phyloP scores from a whole-genome alignment of 78 protist species.

The Anaeramoeba flamelloides region DNA sequence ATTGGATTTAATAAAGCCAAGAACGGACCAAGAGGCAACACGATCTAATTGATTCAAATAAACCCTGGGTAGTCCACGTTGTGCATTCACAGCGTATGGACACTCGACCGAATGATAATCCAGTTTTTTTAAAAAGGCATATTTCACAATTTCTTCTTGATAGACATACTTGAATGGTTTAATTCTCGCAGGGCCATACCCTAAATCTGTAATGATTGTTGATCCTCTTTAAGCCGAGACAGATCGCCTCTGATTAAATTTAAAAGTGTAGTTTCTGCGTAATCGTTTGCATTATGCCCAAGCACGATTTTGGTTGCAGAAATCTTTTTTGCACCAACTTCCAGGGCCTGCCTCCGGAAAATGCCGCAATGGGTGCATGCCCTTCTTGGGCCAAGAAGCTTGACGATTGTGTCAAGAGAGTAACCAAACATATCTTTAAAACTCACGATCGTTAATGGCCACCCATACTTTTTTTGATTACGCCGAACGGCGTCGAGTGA shows the following conservation, averaged over 20 bases:
- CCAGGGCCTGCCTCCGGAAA: constrained; percentile 75
- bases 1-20: background rate
- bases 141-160: constrained; percentile 69
- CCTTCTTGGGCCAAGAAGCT: constrained; percentile 30
- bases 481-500: constrained; percentile 67
- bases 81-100: constrained; percentile 3
- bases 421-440: constrained; percentile 72
- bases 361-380: constrained; percentile 74
- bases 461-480: constrained; percentile 38
- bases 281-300: constrained; percentile 83
- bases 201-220: background rate
- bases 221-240: background rate
- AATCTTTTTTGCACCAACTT: constrained; percentile 51
- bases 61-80: background rate
- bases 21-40: background rate
- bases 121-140: constrained; percentile 56
- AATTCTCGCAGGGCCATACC: background rate
- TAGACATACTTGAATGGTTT: constrained; percentile 73
- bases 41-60: background rate
- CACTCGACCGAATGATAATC: constrained; percentile 60
- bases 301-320: constrained; percentile 42
- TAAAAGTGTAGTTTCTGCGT: constrained; percentile 75
- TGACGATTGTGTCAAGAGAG: constrained; percentile 72
- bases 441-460: constrained; percentile 59
- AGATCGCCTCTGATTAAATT: constrained; percentile 49